Evolutionary conservation across 495 filamentous ascomycete species (phyloP), one percentile per base, ranked within the genome.

Genomic region (Letharia columbiana): DNA sequence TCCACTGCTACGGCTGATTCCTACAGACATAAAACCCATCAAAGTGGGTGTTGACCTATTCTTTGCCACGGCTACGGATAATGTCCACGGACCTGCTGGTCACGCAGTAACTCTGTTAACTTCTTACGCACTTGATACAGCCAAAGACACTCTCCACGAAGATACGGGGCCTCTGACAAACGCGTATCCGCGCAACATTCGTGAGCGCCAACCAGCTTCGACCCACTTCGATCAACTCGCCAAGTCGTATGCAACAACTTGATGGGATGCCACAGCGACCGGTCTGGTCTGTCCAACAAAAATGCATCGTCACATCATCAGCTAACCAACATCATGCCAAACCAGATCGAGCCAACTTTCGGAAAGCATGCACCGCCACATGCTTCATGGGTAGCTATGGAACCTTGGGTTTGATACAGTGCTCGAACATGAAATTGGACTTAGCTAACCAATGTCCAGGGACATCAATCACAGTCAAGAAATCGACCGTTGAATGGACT

Each of bases 361-460:
- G 31, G 42, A 31, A 57, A 41, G 49, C 10, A 31, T 18, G 40
- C 31, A n/a, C 33, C 31, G 35, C 41, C n/a, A 45, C 40, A 3
- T 47, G 28, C 58, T 37, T 23, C 40, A 37, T 40, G 40, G 40
- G 41, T 42, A 10, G 42, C 54, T 13, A 35, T 12, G 54, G 63
- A 49, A 7, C 31, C 56, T 56, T 65, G 63, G n/a, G 63, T 65
- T 39, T 54, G 63, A 45, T 37, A 45, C 18, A 57, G 40, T 9
- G 35, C 23, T 59, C 28, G 28, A 33, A 35, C 20, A n/a, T 37
- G 5, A 39, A 23, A 2, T 44, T 18, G 15, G n/a, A 45, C 28
- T 44, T 15, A 35, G 54, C 63, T 65, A 65, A 65, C 2, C 1
- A 12, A 45, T 42, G 4, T 47, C 31, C 35, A 56, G 52, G 52